phyloP scores from a whole-genome alignment of 352 stramenopile species.

The Phytophthora citrophthora region DNA sequence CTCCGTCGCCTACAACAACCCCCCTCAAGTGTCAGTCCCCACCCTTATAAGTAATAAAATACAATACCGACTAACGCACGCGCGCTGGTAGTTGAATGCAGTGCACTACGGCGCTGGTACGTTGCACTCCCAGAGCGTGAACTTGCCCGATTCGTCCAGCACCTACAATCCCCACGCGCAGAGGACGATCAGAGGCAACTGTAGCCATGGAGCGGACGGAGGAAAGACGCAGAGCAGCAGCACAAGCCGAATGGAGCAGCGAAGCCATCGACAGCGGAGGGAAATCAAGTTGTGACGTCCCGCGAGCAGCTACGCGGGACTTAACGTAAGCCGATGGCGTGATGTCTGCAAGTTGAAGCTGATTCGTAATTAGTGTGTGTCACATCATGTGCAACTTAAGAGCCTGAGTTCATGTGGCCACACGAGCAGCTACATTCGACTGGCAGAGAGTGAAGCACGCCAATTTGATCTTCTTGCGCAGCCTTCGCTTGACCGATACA shows the following conservation, averaged over 20 bases:
- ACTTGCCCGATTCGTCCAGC: slow-evolving; percentile 73
- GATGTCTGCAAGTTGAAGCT: slow-evolving; percentile 27
- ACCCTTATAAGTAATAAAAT: background rate
- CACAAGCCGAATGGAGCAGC: slow-evolving; percentile 7
- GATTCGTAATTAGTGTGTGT: slow-evolving; percentile 23
- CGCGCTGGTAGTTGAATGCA: slow-evolving; percentile 41
- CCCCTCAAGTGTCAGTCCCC: slow-evolving; percentile 5
- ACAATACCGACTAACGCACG: slow-evolving; percentile 8
- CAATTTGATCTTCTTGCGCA: slow-evolving; percentile 9
- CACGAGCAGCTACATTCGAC: slow-evolving; percentile 4
- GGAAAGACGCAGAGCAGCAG: slow-evolving; percentile 11
- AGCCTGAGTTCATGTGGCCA: too few relatives aligned
- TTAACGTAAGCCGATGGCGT: slow-evolving; percentile 6
- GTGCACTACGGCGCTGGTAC: slow-evolving; percentile 53
- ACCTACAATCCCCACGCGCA: slow-evolving; percentile 75
- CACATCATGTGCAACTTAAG: slow-evolving; percentile 2
- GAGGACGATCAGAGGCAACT: slow-evolving; percentile 17
- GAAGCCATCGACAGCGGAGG: background rate
- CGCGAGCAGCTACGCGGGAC: background rate
- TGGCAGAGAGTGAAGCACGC: slow-evolving; percentile 32
- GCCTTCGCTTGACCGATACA: too few relatives aligned
- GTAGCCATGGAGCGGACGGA: slow-evolving; percentile 22
- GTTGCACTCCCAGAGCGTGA: slow-evolving; percentile 58
- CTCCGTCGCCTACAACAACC: slow-evolving; percentile 19
- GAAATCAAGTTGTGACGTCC: slow-evolving; percentile 9